A percentile compares a stretch with the other conserved stretches of the same genome.
These are phyloP conservation scores for Epichloe coenophiala DNA, from an alignment of 2,329 filamentous ascomycete genomes.

Conservation along the genomic window DNA sequence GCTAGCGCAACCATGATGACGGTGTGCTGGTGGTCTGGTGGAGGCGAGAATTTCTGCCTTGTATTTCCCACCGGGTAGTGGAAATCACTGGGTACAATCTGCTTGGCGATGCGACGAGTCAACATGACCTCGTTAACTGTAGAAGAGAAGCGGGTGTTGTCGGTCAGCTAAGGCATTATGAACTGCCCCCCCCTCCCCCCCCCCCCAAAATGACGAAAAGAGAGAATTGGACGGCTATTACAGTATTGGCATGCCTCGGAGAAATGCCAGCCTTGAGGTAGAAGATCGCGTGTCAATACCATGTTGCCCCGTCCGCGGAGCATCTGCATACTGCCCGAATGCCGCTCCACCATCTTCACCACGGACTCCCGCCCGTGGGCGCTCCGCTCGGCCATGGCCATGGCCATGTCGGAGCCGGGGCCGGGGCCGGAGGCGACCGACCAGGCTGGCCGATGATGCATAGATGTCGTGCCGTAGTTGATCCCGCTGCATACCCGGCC, in stretches of 20 bases:
- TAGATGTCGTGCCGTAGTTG: not conserved
- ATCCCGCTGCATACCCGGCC: not conserved
- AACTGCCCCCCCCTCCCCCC: not conserved
- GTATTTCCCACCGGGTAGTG: not conserved
- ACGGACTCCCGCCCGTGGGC: not conserved
- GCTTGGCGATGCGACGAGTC: not conserved
- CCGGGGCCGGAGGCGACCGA: not conserved
- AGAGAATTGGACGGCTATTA: not conserved
- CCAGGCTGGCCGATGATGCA: not conserved
- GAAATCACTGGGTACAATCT: not conserved
- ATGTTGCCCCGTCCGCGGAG: not conserved
- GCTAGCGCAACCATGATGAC: not conserved
- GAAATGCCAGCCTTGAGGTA: slow-evolving; percentile 1
- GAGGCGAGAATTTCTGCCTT: not conserved
- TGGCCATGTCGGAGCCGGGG: not conserved
- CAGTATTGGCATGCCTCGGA: not conserved
- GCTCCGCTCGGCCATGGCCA: not conserved
- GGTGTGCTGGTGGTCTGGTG: not conserved
- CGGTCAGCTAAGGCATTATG: not conserved
- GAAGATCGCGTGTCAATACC: not conserved
- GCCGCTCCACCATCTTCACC: not conserved
- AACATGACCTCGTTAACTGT: not conserved
- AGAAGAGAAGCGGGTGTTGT: not conserved
- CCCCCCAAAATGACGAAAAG: no score
- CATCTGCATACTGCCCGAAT: not conserved